These are phyloP conservation scores for Fragilariopsis cylindrus DNA, from an alignment of 108 stramenopile genomes.

Conservation along the genomic window DNA sequence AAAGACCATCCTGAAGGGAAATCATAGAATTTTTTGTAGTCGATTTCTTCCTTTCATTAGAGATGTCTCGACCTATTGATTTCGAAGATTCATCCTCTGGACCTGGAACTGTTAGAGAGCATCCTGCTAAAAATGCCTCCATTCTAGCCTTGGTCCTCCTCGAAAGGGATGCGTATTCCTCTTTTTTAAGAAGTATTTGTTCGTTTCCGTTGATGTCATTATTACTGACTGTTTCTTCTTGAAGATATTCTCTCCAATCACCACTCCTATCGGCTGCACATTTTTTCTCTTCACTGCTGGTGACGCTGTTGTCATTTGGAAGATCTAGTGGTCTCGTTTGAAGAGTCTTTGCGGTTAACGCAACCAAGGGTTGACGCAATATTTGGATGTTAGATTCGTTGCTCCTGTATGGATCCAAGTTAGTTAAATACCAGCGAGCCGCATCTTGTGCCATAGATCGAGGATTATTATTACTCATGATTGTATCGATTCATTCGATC, in stretches of 20 bases:
- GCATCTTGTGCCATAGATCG: conserved; percentile 53
- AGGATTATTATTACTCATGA: conserved; percentile 4
- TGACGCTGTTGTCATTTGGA: neutral
- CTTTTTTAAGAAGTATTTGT: conserved; percentile 8
- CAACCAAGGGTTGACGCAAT: conserved; percentile 61
- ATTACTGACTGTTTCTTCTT: neutral
- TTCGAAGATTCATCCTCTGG: conserved; percentile 23
- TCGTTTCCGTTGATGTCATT: conserved; percentile 3
- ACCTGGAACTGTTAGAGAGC: conserved; percentile 52
- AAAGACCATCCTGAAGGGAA: conserved; percentile 29
- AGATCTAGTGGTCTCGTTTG: conserved; percentile 9
- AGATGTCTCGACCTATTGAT: conserved; percentile 1
- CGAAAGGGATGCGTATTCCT: conserved; percentile 41
- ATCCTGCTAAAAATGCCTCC: conserved; percentile 80
- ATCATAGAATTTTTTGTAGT: neutral
- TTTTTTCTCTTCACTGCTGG: conserved; percentile 5
- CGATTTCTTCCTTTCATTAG: conserved; percentile 6
- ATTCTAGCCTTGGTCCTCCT: conserved; percentile 66
- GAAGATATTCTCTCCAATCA: conserved; percentile 40
- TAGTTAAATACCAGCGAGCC: conserved; percentile 61
- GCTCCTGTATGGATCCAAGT: conserved; percentile 57
- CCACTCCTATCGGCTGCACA: neutral
- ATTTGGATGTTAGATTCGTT: conserved; percentile 60
- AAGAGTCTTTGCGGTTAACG: conserved; percentile 59
- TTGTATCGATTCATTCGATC: neutral